Percentiles rank a stretch among this genome's conserved stretches.
Evolutionary conservation across 768 basidiomycete genomes (phyloP).

Genomic region (Psilocybe azurescens): DNA sequence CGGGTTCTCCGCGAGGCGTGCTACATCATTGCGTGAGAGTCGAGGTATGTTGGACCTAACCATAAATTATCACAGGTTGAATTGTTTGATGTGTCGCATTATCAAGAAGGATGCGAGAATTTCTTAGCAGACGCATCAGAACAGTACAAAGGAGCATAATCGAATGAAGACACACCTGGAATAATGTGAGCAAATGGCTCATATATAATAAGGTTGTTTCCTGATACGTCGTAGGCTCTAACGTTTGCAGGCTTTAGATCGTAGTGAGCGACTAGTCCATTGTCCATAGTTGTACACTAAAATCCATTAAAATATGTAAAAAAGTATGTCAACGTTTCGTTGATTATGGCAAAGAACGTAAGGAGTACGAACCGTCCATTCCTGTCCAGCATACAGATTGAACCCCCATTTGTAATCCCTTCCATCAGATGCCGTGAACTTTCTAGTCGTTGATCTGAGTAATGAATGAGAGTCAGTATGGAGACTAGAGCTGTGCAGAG

Average conservation of each 20-base stretch:
- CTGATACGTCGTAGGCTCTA: conserved; percentile 63
- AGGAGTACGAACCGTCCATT: conserved; percentile 63
- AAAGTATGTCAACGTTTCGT: background rate
- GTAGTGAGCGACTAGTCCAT: conserved; percentile 67
- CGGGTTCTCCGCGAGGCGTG: background rate
- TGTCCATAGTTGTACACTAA: conserved; percentile 62
- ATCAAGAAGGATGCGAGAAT: conserved; percentile 63
- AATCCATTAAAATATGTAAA: background rate
- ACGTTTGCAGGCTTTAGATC: conserved; percentile 60
- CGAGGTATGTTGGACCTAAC: background rate
- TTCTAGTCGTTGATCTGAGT: conserved; percentile 65
- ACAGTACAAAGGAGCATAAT: background rate
- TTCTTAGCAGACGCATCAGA: conserved; percentile 40
- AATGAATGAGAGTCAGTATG: background rate
- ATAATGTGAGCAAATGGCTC: conserved; percentile 58
- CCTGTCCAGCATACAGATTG: conserved; percentile 58
- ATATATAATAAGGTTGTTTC: conserved; percentile 65
- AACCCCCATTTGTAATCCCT: conserved; percentile 74
- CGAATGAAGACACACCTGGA: conserved; percentile 43
- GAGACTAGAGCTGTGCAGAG: conserved; percentile 7
- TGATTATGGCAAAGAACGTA: background rate
- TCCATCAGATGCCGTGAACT: conserved; percentile 72
- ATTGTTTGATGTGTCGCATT: conserved; percentile 66
- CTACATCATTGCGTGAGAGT: background rate
- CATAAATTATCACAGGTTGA: conserved; percentile 38